Conservation (phyloP, 768 basidiomycete genomes). For the Amanita exitialis region DNA sequence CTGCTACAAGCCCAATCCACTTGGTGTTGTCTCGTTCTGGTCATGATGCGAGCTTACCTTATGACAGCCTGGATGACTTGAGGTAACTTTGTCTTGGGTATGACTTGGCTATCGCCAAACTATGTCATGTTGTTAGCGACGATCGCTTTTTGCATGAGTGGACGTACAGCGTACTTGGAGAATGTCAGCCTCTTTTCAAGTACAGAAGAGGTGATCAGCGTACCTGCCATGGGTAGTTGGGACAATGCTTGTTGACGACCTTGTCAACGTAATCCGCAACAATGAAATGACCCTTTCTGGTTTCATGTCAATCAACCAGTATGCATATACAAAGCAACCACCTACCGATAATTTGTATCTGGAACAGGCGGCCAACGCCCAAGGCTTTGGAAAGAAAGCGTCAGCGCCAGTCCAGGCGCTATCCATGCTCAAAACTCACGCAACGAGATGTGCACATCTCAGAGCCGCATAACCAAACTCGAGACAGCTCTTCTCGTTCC, state of each 20-base stretch:
- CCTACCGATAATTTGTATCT: slow-evolving; percentile 67
- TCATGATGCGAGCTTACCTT: slow-evolving; percentile 32
- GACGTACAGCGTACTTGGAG: slow-evolving; percentile 54
- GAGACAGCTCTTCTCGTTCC: slow-evolving; percentile 54
- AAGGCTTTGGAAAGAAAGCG: slow-evolving; percentile 25
- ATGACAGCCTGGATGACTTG: slow-evolving; percentile 65
- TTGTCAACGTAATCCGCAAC: slow-evolving; percentile 62
- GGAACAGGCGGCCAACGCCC: slow-evolving; percentile 74
- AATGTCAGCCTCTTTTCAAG: not conserved
- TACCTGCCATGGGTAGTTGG: slow-evolving; percentile 69
- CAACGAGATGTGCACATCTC: slow-evolving; percentile 59
- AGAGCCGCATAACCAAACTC: slow-evolving; percentile 83
- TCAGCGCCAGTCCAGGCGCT: not conserved
- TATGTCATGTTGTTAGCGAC: slow-evolving; percentile 18
- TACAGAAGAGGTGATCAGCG: slow-evolving; percentile 16
- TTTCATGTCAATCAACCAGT: slow-evolving; percentile 7
- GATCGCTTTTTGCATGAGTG: not conserved
- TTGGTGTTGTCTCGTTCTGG: not conserved
- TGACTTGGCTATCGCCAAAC: slow-evolving; percentile 73
- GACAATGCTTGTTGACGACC: slow-evolving; percentile 48
- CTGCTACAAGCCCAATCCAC: slow-evolving; percentile 32
- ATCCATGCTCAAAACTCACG: slow-evolving; percentile 31
- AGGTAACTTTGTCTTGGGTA: slow-evolving; percentile 57
- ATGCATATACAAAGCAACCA: not conserved
- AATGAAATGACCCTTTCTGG: slow-evolving; percentile 65